Evolutionary conservation across 805 yeast species (phyloP), one percentile per base, ranked within the genome.

Genomic region (Maudiozyma bulderi): DNA sequence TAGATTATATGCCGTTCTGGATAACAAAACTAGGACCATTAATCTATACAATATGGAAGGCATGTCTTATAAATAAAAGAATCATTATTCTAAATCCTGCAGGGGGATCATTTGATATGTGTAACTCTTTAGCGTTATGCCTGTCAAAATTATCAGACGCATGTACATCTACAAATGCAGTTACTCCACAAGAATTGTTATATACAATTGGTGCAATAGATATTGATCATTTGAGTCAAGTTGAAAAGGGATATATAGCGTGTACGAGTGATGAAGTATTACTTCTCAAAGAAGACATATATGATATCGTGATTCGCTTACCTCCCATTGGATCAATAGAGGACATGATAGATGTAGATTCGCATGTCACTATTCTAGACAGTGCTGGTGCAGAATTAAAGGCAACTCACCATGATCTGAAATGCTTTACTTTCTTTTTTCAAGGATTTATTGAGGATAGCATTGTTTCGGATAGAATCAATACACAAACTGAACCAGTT

Each of bases 21-120:
- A 43, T 57, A 6, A 52, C 56, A 37, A 51, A 47, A 33, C 44
- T 67, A n/a, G 71, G 69, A 2, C 67, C 70, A 9, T 54, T 64
- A 15, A 51, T 66, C 5, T 60, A 62, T 40, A 60, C 68, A 6
- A 42, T 67, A 13, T 66, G 71, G 71, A 63, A 62, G 48, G 50
- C 63, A 20, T 54, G 61, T 15, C 45, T 65, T 5, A 43, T 61
- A 5, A 54, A 55, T 32, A 62, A 62, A 43, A 57, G 62, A 42
- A 49, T 66, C 14, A 38, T 66, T 11, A 58, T 66, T 11, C 32
- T 65, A 35, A 61, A 56, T 29, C 57, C 63, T 7, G 40, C 56
- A 11, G 64, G 61, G 1, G 60, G 59, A 3, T 52, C 62, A 1
- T 60, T 65, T 35, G 62, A 59, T 39, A 49, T 52, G 11, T 57